A percentile compares a stretch with the other conserved stretches of the same genome.
Conservation (phyloP, 306 rosid genomes). For the Rubus idaeus region DNA sequence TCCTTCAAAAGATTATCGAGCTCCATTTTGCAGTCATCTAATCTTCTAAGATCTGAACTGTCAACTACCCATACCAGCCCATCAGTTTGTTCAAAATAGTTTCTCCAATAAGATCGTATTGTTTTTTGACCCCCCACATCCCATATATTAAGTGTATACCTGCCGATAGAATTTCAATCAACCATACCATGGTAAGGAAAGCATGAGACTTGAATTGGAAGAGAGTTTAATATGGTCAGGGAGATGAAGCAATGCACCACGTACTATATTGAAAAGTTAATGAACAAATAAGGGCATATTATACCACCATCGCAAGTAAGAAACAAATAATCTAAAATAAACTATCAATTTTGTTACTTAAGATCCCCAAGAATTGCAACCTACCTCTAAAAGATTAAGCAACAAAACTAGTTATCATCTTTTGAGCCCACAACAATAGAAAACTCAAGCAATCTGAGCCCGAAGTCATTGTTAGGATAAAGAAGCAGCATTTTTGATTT, state of each 20-base stretch:
- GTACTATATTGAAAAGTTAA: no score
- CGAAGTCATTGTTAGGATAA: no score
- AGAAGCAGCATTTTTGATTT: no score
- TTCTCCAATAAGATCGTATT: conserved; percentile 90
- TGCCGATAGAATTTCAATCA: conserved; percentile 33
- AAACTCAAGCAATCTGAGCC: background rate
- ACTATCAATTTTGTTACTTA: no score
- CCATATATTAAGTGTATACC: conserved; percentile 82
- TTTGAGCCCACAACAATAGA: background rate
- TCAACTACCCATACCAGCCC: conserved; percentile 94
- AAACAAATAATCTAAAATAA: background rate
- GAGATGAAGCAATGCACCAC: no score
- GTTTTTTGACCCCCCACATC: conserved; percentile 96
- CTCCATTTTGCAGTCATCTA: conserved; percentile 89
- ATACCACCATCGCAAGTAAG: background rate
- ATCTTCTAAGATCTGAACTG: conserved; percentile 80
- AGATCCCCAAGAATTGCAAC: background rate
- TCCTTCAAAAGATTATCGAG: conserved; percentile 86
- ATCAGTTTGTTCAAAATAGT: conserved; percentile 92
- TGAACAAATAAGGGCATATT: no score
- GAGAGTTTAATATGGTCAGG: no score
- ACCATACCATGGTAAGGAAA: background rate
- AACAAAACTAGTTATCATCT: background rate
- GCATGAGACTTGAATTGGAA: background rate
- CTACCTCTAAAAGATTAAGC: background rate